Evolutionary conservation across 495 filamentous ascomycete species (phyloP), one percentile per base, ranked within the genome.

Genomic region (Friedmanniomyces simplex): DNA sequence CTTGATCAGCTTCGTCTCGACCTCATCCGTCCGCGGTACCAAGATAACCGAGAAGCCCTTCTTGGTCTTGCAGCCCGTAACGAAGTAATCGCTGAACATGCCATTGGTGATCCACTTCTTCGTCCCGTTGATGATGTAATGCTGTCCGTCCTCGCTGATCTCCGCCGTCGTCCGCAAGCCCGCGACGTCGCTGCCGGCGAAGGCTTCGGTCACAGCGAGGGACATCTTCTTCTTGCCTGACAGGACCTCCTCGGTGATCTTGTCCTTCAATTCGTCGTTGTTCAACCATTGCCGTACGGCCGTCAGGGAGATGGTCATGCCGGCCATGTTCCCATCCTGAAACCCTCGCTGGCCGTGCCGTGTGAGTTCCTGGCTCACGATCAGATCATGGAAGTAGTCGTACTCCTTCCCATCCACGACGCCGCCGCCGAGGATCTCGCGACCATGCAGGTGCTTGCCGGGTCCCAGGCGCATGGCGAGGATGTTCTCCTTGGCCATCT

Each of bases 101-200:
- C 88, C 89, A 75, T 95, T 95, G 39, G 89, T 95, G 72, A 91
- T 91, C 88, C 88, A 94, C 73, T 91, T 91, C 77, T 91, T 94
- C 63, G 87, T 91, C 58, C 88, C 88, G 69, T 89, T 90, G 60
- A 94, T 80, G 59, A 91, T 84, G 68, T 89, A 94, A 71, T 87
- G 77, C 67, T 87, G 87, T 50, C 88, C 88, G 69, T 91, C 88
- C 11, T 84, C 73, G 14, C 86, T 91, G 76, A 90, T 88, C 58
- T 75, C 79, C 11, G 88, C 88, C 0, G 88, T 91, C 2, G 87
- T 91, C 54, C 87, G 78, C 14, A 95, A 76, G 18, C 87, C 84
- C 8, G 88, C 88, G 11, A 95, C 88, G 72, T 95, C 89, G 54
- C 83, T 88, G 5, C 89, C 88, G 25, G 88, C 89, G 69, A 95